Conservation (phyloP, 2,329 filamentous ascomycete species). For the Paraphoma sp. region DNA sequence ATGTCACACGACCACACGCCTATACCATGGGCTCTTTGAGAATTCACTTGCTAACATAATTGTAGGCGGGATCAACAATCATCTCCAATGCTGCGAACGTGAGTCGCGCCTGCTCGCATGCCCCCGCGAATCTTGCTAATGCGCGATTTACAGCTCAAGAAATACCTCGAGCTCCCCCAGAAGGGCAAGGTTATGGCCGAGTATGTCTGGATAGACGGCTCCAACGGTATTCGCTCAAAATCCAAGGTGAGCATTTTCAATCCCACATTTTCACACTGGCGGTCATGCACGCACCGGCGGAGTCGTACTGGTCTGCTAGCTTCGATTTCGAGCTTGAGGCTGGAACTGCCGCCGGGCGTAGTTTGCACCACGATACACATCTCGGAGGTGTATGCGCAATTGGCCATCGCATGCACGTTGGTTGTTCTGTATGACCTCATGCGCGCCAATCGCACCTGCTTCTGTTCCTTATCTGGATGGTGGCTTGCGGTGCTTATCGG, state of each 20-base stretch:
- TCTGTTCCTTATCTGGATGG: conserved; percentile 15
- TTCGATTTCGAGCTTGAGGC: conserved; percentile 4
- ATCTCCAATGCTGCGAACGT: conserved; percentile 58
- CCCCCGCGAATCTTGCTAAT: conserved; percentile 25
- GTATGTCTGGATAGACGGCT: conserved; percentile 94
- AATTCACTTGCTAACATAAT: conserved; percentile 5
- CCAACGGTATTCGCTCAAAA: conserved; percentile 88
- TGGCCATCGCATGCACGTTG: conserved; percentile 14
- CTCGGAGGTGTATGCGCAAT: conserved; percentile 8
- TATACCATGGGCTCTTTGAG: conserved; percentile 4
- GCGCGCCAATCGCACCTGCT: conserved; percentile 22
- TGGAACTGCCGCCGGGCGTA: conserved; percentile 6
- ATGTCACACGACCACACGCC: conserved; percentile 14
- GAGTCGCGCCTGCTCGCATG: conserved; percentile 38
- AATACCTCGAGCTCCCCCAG: conserved; percentile 91
- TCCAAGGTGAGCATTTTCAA: conserved; percentile 75
- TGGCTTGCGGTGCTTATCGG: conserved; percentile 14
- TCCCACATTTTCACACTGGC: neutral
- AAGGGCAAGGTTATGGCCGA: conserved; percentile 89
- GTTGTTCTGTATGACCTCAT: conserved; percentile 29
- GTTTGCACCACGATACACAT: conserved; percentile 10
- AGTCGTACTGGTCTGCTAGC: conserved; percentile 6
- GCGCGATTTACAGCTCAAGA: conserved; percentile 71
- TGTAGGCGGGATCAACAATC: conserved; percentile 49
- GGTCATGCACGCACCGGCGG: conserved; percentile 7